These are phyloP conservation scores for Trichosporon coremiiforme DNA, from an alignment of 1,284 basidiomycete species.

Conservation along the genomic window DNA sequence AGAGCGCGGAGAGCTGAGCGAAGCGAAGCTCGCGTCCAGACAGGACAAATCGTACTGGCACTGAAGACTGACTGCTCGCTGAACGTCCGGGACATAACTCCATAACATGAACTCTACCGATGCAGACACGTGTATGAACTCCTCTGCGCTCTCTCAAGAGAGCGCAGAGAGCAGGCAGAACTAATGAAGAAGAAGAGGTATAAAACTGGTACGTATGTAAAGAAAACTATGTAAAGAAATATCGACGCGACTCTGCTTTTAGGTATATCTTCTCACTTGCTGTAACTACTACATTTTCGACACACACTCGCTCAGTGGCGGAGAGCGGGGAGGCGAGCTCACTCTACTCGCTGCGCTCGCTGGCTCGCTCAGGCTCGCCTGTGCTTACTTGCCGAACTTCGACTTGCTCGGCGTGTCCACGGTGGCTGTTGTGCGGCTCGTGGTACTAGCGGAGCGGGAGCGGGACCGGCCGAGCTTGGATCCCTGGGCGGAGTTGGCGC, in stretches of 20 bases:
- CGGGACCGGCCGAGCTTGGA: conserved; percentile 27
- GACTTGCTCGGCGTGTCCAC: conserved; percentile 13
- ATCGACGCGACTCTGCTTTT: neutral
- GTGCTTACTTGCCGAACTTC: conserved; percentile 15
- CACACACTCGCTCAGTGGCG: too few relatives aligned
- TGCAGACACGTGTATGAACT: too few relatives aligned
- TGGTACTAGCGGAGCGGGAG: conserved; percentile 30
- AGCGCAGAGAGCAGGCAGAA: too few relatives aligned
- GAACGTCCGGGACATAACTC: too few relatives aligned
- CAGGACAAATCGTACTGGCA: too few relatives aligned
- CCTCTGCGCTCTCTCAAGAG: too few relatives aligned
- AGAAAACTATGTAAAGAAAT: neutral
- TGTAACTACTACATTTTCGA: neutral
- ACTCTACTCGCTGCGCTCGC: too few relatives aligned
- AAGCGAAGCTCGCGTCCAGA: too few relatives aligned
- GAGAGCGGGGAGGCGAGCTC: too few relatives aligned
- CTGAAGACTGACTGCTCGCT: too few relatives aligned
- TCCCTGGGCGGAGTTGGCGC: conserved; percentile 11
- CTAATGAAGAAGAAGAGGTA: neutral
- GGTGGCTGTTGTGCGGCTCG: conserved; percentile 21
- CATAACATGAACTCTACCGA: too few relatives aligned
- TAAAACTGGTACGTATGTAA: neutral
- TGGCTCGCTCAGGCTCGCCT: neutral
- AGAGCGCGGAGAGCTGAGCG: too few relatives aligned
- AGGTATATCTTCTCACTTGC: neutral